Base-by-base conservation (phyloP, 768 basidiomycete genomes). In the Agrocybe chaxingu region DNA sequence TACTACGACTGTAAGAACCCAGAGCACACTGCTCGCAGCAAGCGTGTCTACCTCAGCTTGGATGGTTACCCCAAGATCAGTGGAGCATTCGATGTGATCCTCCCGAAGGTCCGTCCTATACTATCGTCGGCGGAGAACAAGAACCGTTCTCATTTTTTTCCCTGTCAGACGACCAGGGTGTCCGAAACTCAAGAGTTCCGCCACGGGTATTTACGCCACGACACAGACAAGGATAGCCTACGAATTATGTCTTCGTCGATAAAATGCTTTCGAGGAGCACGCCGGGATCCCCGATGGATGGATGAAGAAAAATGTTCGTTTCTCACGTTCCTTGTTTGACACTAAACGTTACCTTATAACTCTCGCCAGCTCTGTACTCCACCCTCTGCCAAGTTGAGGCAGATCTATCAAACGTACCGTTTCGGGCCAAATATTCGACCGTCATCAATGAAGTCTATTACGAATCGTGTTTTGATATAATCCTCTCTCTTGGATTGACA, bases 401-500 rank as follows among this genome's bases (percentile, higher is more conserved):
- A 7, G 48, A 62, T 29, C 55, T 57, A 2, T 42, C 55, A 0
- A 29, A 42, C 4, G 16, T 53, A 6, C 13, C 32, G 6, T 29
- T 48, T 4, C 44, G 30, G 4, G 16, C 42, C 3, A 36, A 52
- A 33, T 9, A 8, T 32, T 30, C 45, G 43, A 32, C 24, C 30
- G 29, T 53, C 35, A 8, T 36, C n/a, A 51, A 42, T 52, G 56
- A 7, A 3, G 45, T 7, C 8, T 67, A 63, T 34, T 72, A 61
- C 48, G 40, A 48, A 35, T 50, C 69, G 29, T 41, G 61, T 2
- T 72, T 57, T 40, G 66, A 70, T 12, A 58, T 79, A 3, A 59
- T 78, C 16, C 50, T 79, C n/a, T 62, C 69, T 3, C 75, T 79
- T 42, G 78, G 78, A 3, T 53, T 75, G 31, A 78, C 78, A 0